These are phyloP conservation scores for Agrocybe pediades DNA, from an alignment of 768 basidiomycete genomes.

Conservation along the genomic window DNA sequence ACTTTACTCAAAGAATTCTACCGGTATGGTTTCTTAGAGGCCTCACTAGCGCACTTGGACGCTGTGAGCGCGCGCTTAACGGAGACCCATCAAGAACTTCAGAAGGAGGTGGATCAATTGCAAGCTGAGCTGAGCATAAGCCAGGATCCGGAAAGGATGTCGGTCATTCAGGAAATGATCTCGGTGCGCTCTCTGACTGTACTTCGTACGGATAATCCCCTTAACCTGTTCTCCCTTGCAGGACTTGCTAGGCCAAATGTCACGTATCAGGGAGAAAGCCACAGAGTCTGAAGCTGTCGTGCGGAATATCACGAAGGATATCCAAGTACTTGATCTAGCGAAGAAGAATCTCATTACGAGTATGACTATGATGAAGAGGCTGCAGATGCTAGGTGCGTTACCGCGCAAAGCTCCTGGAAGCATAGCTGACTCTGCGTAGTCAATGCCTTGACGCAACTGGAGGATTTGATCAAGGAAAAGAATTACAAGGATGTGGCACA, in stretches of 20 bases:
- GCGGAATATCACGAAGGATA: slow-evolving; percentile 93
- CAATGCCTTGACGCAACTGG: slow-evolving; percentile 80
- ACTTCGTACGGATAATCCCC: neutral
- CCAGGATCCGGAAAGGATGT: slow-evolving; percentile 90
- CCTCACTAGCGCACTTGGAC: slow-evolving; percentile 71
- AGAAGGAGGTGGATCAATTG: slow-evolving; percentile 70
- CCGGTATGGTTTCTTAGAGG: slow-evolving; percentile 49
- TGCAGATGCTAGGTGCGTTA: slow-evolving; percentile 89
- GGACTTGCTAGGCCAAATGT: slow-evolving; percentile 96
- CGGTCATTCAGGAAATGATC: slow-evolving; percentile 93
- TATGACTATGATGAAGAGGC: slow-evolving; percentile 86
- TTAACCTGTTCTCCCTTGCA: slow-evolving; percentile 1
- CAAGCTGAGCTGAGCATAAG: slow-evolving; percentile 68
- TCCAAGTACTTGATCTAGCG: slow-evolving; percentile 89
- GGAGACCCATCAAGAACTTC: slow-evolving; percentile 69
- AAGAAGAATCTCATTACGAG: slow-evolving; percentile 90
- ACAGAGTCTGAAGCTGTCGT: slow-evolving; percentile 97
- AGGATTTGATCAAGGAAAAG: slow-evolving; percentile 74
- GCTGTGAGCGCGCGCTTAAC: slow-evolving; percentile 68
- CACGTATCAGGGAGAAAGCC: slow-evolving; percentile 93
- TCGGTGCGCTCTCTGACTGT: slow-evolving; percentile 54
- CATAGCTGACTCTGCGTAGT: slow-evolving; percentile 42
- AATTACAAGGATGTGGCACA: slow-evolving; percentile 85
- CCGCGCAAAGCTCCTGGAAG: neutral
- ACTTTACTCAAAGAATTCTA: neutral